A percentile compares a stretch with the other conserved stretches of the same genome.
These are phyloP conservation scores for Penicillium fimorum DNA, from an alignment of 495 filamentous ascomycete species.

Conservation along the genomic window DNA sequence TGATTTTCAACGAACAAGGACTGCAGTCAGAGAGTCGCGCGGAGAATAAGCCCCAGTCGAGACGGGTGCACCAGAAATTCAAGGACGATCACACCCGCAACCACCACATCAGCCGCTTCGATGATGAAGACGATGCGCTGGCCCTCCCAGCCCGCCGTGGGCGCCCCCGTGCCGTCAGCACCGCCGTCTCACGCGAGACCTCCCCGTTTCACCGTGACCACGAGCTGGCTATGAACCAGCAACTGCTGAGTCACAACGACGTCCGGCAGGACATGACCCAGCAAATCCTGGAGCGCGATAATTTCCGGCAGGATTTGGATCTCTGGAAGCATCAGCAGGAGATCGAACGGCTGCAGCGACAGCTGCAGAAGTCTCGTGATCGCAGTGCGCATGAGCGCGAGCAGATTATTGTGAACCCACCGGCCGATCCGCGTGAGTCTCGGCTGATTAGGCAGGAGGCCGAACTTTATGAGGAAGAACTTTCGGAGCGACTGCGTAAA, in stretches of 20 bases:
- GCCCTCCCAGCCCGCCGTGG: too few relatives aligned
- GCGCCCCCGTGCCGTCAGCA: conserved; percentile 8
- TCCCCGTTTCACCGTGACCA: conserved; percentile 34
- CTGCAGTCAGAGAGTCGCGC: conserved; percentile 15
- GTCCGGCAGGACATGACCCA: conserved; percentile 40
- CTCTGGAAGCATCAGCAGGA: conserved; percentile 44
- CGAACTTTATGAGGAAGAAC: conserved; percentile 38
- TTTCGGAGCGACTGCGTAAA: conserved; percentile 34
- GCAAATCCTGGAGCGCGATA: conserved; percentile 37
- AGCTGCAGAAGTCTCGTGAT: conserved; percentile 40
- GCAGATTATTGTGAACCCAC: not conserved
- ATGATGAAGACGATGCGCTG: conserved; percentile 26
- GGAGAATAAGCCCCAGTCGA: conserved; percentile 20
- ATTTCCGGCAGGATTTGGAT: conserved; percentile 42
- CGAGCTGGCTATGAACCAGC: conserved; percentile 40
- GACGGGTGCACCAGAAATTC: conserved; percentile 23
- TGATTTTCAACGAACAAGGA: conserved; percentile 29
- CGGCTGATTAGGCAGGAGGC: conserved; percentile 35
- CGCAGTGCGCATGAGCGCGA: not conserved
- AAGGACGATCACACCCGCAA: conserved; percentile 7
- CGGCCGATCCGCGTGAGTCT: conserved; percentile 17
- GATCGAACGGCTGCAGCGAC: conserved; percentile 43
- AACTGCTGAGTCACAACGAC: conserved; percentile 39
- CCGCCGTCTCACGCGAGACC: conserved; percentile 15
- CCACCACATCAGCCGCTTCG: conserved; percentile 24